Conservation (phyloP, 192 early-diverging fungal species). For the Coemansia sp. region DNA sequence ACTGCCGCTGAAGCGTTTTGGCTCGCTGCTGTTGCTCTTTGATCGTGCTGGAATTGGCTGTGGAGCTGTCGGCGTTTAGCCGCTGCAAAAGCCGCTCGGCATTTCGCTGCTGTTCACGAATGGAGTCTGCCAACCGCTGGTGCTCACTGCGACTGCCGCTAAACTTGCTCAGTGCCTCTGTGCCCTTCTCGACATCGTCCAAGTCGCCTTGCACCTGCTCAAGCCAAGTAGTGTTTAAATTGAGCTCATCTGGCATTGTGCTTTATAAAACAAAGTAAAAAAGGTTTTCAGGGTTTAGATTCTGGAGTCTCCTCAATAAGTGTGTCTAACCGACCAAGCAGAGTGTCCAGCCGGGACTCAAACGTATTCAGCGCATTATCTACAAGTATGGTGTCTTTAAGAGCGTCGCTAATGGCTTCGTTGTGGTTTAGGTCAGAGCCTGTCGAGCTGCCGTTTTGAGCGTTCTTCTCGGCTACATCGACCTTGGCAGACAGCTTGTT, state of each 20-base stretch:
- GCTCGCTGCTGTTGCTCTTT: conserved; percentile 3
- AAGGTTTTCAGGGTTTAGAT: not conserved
- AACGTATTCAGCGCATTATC: conserved; percentile 27
- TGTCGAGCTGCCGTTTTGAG: not conserved
- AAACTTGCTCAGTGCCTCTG: conserved; percentile 28
- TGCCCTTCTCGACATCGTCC: conserved; percentile 31
- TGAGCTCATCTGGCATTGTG: conserved; percentile 6
- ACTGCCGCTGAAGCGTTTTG: conserved; percentile 17
- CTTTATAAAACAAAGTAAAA: not conserved
- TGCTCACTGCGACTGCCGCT: conserved; percentile 37
- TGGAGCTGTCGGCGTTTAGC: conserved; percentile 4
- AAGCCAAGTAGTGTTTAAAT: conserved; percentile 8
- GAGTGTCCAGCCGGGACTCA: conserved; percentile 29
- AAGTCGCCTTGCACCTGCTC: conserved; percentile 25
- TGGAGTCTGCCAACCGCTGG: conserved; percentile 29
- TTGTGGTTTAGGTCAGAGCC: not conserved
- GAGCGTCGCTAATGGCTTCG: conserved; percentile 22
- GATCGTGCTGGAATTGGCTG: not conserved
- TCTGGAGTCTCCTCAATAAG: conserved; percentile 15
- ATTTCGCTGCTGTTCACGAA: conserved; percentile 44
- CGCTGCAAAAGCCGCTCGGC: conserved; percentile 33
- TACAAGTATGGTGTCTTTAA: conserved; percentile 22
- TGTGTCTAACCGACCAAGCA: conserved; percentile 31
- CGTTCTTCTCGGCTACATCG: conserved; percentile 15
- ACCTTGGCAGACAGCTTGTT: conserved; percentile 15